A percentile compares a stretch with the other conserved stretches of the same genome.
Conservation (phyloP, 2,329 filamentous ascomycete genomes). For the Pseudocercospora fuligena region DNA sequence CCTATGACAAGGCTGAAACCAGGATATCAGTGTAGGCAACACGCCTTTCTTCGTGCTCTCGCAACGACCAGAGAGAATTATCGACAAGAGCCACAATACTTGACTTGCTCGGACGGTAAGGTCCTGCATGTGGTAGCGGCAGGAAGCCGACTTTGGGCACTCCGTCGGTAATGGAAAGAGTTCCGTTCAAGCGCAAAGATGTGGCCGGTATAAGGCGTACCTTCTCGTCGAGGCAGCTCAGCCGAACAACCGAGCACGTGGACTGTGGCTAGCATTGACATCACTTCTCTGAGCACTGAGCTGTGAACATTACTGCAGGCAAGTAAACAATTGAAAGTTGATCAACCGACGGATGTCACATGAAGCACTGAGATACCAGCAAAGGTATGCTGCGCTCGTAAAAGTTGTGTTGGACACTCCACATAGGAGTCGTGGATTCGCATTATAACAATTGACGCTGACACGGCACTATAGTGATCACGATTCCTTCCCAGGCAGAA, state of each 20-base stretch:
- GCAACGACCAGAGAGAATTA: too few relatives aligned
- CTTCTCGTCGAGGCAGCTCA: not conserved
- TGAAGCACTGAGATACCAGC: not conserved
- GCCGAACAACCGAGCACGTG: slow-evolving; percentile 3
- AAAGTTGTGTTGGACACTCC: not conserved
- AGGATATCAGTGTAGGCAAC: not conserved
- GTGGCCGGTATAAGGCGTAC: not conserved
- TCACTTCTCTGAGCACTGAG: not conserved
- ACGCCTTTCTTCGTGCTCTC: not conserved
- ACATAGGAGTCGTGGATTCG: too few relatives aligned
- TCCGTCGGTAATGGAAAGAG: not conserved
- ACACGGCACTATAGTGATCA: not conserved
- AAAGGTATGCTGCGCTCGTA: not conserved
- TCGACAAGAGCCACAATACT: not conserved
- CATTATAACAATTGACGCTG: not conserved
- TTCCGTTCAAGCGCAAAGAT: not conserved
- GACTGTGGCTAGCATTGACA: not conserved
- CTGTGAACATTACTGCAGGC: not conserved
- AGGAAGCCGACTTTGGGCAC: not conserved
- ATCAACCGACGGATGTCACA: not conserved
- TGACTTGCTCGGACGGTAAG: not conserved
- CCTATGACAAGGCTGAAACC: not conserved
- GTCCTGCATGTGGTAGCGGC: not conserved
- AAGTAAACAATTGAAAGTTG: not conserved
- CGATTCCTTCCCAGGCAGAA: too few relatives aligned